These are phyloP conservation scores for Solanum bukasovii DNA, from an alignment of 257 asterid species.

Conservation along the genomic window DNA sequence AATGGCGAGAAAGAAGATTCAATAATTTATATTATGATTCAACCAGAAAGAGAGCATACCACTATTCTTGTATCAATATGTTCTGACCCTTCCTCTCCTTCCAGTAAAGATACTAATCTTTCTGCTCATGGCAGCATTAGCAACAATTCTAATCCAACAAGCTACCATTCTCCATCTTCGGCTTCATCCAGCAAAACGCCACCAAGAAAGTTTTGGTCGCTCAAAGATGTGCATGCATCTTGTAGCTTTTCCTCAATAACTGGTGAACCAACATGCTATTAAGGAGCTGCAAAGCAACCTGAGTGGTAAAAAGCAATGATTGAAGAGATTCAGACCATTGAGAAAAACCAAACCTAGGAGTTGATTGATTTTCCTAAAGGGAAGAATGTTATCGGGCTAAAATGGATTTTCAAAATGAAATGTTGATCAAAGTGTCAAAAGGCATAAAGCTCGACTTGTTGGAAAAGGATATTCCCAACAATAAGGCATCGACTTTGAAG, in stretches of 20 bases:
- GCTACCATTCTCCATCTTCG: not conserved
- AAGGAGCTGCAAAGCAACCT: not conserved
- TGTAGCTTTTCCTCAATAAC: not conserved
- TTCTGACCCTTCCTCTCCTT: not conserved
- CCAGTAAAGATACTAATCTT: no score
- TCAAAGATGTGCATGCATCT: no score
- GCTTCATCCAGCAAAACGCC: not conserved
- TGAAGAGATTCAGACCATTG: not conserved
- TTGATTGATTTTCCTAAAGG: not conserved
- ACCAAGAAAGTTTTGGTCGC: not conserved
- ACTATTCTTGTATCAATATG: not conserved
- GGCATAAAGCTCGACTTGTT: not conserved
- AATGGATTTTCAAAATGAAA: not conserved
- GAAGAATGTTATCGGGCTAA: not conserved
- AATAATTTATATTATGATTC: not conserved
- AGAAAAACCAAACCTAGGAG: not conserved
- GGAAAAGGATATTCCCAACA: not conserved
- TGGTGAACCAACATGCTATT: not conserved
- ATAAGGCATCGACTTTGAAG: not conserved
- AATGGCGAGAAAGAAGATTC: not conserved
- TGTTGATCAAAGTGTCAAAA: not conserved
- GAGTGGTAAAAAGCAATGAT: not conserved
- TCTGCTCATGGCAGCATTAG: not conserved
- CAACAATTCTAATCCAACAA: not conserved
- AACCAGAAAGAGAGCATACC: not conserved